These are phyloP conservation scores for Phialemoniopsis sp. DNA, from an alignment of 2,329 filamentous ascomycete species.

Conservation along the genomic window DNA sequence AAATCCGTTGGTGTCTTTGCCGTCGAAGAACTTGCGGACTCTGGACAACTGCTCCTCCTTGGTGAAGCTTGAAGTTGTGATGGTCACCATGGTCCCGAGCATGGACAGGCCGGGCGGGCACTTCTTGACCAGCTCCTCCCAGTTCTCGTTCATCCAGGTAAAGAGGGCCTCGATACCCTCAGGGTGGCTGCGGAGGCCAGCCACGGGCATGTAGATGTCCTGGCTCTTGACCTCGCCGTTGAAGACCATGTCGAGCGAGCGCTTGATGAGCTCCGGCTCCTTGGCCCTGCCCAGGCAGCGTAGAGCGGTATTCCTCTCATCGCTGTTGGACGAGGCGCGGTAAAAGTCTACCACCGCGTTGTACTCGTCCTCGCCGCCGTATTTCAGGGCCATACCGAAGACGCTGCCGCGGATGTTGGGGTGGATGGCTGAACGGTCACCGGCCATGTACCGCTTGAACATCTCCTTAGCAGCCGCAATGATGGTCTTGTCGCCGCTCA, in stretches of 20 bases:
- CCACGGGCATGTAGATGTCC: conserved; percentile 86
- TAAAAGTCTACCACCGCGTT: conserved; percentile 73
- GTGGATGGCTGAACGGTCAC: conserved; percentile 79
- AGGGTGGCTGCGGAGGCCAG: conserved; percentile 71
- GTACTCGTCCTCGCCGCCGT: conserved; percentile 86
- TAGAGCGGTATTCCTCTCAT: conserved; percentile 89
- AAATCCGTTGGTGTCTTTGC: conserved; percentile 79
- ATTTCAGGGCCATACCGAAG: conserved; percentile 77
- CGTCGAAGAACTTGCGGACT: conserved; percentile 76
- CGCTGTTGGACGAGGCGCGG: conserved; percentile 68
- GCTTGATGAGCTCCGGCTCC: conserved; percentile 74
- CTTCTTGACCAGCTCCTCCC: conserved; percentile 77
- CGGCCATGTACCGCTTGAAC: conserved; percentile 79
- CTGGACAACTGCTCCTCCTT: conserved; percentile 69
- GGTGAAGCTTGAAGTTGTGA: conserved; percentile 79
- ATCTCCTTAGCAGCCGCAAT: conserved; percentile 81
- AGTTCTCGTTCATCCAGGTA: conserved; percentile 80
- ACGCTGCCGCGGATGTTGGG: conserved; percentile 87
- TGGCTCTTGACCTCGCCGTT: conserved; percentile 86
- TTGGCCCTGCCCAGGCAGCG: conserved; percentile 77
- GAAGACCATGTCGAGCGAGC: conserved; percentile 71
- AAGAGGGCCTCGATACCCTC: conserved; percentile 79
- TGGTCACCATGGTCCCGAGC: conserved; percentile 77
- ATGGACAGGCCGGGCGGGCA: conserved; percentile 84
- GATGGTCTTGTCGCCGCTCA: conserved; percentile 74